Evolutionary conservation across 2,329 filamentous ascomycete species (phyloP).

Genomic region (Monilinia laxa): DNA sequence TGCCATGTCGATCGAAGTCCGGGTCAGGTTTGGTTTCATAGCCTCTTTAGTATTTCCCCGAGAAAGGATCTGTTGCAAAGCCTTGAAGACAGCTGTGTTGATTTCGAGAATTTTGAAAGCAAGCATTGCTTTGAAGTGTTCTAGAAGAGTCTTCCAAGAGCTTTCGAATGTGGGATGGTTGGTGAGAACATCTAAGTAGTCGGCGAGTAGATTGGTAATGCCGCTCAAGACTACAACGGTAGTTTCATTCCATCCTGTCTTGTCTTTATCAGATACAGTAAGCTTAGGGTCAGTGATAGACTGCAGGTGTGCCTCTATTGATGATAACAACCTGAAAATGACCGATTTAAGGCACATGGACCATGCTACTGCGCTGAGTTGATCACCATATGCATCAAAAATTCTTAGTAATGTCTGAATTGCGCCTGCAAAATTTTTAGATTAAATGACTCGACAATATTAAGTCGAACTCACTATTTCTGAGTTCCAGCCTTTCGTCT

Average conservation of each 20-base stretch:
- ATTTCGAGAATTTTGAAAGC: conserved; percentile 66
- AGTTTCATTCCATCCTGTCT: conserved; percentile 69
- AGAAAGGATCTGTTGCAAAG: conserved; percentile 62
- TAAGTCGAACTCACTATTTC: conserved; percentile 59
- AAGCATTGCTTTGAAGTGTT: conserved; percentile 64
- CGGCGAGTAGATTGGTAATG: conserved; percentile 69
- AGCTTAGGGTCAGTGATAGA: conserved; percentile 41
- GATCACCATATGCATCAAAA: conserved; percentile 85
- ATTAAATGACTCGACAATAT: neutral
- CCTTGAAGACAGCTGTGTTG: conserved; percentile 69
- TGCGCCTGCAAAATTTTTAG: conserved; percentile 54
- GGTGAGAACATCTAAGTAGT: conserved; percentile 72
- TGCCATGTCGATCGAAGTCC: conserved; percentile 55
- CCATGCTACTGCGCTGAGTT: conserved; percentile 76
- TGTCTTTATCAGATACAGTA: conserved; percentile 44
- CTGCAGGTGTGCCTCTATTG: conserved; percentile 60
- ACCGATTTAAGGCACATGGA: conserved; percentile 78
- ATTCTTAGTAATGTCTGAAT: conserved; percentile 90
- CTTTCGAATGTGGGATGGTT: conserved; percentile 64
- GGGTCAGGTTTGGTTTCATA: conserved; percentile 35
- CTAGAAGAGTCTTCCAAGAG: conserved; percentile 74
- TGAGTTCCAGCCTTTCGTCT: conserved; percentile 70
- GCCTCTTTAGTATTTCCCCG: conserved; percentile 47
- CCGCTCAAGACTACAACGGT: conserved; percentile 72
- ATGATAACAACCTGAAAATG: conserved; percentile 73